Conservation (phyloP, 352 stramenopile species). For the Albugo candida region DNA sequence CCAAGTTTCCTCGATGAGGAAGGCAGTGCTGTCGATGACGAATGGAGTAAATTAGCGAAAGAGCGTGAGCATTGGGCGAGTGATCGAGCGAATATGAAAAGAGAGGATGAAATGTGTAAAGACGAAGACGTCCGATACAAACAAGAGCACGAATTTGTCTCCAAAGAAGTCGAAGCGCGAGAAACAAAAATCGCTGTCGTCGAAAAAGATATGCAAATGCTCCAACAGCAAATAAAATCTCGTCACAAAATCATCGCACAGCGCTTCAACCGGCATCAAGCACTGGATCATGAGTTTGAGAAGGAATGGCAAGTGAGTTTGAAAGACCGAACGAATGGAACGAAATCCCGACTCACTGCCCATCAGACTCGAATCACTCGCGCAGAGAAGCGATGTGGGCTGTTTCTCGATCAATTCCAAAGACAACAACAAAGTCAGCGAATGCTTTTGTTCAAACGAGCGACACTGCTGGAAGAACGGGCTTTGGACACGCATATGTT, state of each 20-base stretch:
- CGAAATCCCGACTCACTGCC: constrained; percentile 38
- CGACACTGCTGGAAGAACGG: constrained; percentile 65
- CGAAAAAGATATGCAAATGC: constrained; percentile 42
- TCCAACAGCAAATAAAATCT: constrained; percentile 66
- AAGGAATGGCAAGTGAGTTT: constrained; percentile 69
- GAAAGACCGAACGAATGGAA: constrained; percentile 33
- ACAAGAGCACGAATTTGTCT: constrained; percentile 71
- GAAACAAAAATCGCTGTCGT: constrained; percentile 73
- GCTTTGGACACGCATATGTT: constrained; percentile 65
- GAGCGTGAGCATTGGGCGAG: constrained; percentile 78
- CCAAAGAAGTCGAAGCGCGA: constrained; percentile 43
- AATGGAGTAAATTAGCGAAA: constrained; percentile 80
- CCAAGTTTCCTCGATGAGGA: constrained; percentile 57
- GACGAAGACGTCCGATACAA: constrained; percentile 72
- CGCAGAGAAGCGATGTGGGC: constrained; percentile 70
- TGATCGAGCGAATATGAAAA: constrained; percentile 77
- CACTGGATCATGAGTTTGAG: constrained; percentile 65
- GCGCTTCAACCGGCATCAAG: constrained; percentile 47
- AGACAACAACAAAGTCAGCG: constrained; percentile 68
- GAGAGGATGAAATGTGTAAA: constrained; percentile 70
- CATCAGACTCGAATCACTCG: constrained; percentile 45
- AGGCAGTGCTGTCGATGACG: constrained; percentile 61
- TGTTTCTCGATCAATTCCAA: constrained; percentile 56
- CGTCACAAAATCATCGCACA: constrained; percentile 51
- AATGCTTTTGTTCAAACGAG: constrained; percentile 76